Evolutionary conservation across 768 basidiomycete genomes (phyloP).

Genomic region (Aureoboletus auriporus): DNA sequence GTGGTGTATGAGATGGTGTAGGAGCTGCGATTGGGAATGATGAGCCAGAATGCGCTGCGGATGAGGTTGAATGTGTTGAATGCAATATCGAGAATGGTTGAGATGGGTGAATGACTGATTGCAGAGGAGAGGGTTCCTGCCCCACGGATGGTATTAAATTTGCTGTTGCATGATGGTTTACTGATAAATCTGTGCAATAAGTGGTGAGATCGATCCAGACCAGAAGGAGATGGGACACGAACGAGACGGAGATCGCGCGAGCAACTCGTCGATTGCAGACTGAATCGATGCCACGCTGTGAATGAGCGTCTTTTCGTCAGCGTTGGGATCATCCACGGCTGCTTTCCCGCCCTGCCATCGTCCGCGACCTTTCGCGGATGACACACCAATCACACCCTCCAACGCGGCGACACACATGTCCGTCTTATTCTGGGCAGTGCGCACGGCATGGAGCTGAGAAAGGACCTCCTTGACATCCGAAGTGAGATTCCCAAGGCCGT

Average conservation of each 20-base stretch:
- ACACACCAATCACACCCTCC: slow-evolving; percentile 13
- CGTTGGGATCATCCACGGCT: background rate
- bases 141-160: background rate
- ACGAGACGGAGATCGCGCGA: slow-evolving; percentile 11
- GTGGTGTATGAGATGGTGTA: too few species aligned
- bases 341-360: background rate
- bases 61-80: background rate
- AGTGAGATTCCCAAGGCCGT: slow-evolving; percentile 2
- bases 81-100: background rate
- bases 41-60: background rate
- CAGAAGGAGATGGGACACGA: slow-evolving; percentile 1
- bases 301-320: slow-evolving; percentile 3
- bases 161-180: too few species aligned
- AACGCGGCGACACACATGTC: slow-evolving; percentile 6
- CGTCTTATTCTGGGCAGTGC: slow-evolving; percentile 12
- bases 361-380: background rate
- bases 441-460: slow-evolving; percentile 11
- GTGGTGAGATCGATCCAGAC: too few species aligned
- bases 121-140: background rate
- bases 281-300: slow-evolving; percentile 18
- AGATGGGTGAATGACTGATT: too few species aligned
- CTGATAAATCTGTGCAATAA: too few species aligned
- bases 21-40: background rate
- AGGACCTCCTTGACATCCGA: slow-evolving; percentile 15
- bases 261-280: slow-evolving; percentile 16